A percentile compares a stretch with the other conserved stretches of the same genome.
These are phyloP conservation scores for Serendipita sp. DNA, from an alignment of 768 basidiomycete genomes.

Conservation along the genomic window DNA sequence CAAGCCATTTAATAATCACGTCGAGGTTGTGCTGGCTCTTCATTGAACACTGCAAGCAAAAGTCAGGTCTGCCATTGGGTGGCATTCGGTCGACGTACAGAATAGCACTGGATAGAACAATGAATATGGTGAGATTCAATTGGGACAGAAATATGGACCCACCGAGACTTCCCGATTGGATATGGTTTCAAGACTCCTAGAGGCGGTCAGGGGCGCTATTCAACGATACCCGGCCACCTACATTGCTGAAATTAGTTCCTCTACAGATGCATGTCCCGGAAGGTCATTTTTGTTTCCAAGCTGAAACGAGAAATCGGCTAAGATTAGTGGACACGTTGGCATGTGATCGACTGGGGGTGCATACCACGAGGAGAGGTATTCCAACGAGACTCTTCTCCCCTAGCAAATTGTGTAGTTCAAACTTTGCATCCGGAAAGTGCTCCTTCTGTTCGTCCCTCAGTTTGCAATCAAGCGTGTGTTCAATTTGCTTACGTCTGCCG, in stretches of 20 bases:
- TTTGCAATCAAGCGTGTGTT: not conserved
- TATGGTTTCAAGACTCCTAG: slow-evolving; percentile 65
- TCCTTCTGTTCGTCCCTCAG: slow-evolving; percentile 36
- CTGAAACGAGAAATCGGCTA: slow-evolving; percentile 23
- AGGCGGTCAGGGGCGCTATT: not conserved
- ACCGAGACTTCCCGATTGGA: slow-evolving; percentile 74
- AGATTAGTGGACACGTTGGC: not conserved
- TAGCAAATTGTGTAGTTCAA: slow-evolving; percentile 71
- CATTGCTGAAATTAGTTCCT: slow-evolving; percentile 71
- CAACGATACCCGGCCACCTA: slow-evolving; percentile 22
- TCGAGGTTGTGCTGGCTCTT: slow-evolving; percentile 89
- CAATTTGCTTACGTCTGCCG: slow-evolving; percentile 49
- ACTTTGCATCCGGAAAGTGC: slow-evolving; percentile 67
- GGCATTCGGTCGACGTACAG: slow-evolving; percentile 30
- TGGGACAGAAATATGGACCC: slow-evolving; percentile 20
- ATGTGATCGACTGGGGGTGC: slow-evolving; percentile 18
- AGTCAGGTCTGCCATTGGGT: not conserved
- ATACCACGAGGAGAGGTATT: slow-evolving; percentile 70
- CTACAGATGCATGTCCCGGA: slow-evolving; percentile 55
- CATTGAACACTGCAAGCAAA: slow-evolving; percentile 65
- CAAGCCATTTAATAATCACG: slow-evolving; percentile 17
- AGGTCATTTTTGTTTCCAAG: slow-evolving; percentile 92
- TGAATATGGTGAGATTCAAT: not conserved
- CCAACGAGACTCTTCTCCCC: slow-evolving; percentile 46
- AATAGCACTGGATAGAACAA: slow-evolving; percentile 45